Conservation (phyloP, 495 filamentous ascomycete genomes). For the Neurospora africana region DNA sequence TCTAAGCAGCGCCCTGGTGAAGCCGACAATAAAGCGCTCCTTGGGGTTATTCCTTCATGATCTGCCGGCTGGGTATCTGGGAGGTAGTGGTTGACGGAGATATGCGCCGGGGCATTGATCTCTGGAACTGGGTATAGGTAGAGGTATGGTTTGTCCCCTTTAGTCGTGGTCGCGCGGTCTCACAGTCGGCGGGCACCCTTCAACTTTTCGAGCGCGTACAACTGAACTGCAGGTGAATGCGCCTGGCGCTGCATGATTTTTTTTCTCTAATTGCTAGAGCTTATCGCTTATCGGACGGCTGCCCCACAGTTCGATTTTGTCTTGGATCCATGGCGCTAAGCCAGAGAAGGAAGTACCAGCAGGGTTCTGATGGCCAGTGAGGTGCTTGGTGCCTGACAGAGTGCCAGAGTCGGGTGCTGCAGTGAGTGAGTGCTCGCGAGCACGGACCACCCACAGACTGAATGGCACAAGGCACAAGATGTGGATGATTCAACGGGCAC, state of each 20-base stretch:
- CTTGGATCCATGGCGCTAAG: not conserved
- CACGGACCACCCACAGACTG: not conserved
- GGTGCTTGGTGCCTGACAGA: not conserved
- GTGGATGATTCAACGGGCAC: not conserved
- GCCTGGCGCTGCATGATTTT: not conserved
- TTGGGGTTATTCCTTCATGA: not conserved
- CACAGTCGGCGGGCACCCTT: too few species aligned
- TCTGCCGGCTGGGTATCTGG: not conserved
- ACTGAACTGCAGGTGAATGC: not conserved
- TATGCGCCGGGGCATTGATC: not conserved
- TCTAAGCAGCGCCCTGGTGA: not conserved
- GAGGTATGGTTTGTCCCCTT: not conserved
- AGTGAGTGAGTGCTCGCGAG: not conserved
- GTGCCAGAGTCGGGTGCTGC: too few species aligned
- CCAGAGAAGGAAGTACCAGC: not conserved
- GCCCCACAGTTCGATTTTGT: not conserved
- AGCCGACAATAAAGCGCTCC: not conserved
- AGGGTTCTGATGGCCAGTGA: not conserved
- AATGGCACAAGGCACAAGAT: not conserved
- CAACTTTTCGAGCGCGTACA: not conserved
- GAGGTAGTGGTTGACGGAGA: not conserved
- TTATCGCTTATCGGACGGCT: constrained; percentile 21
- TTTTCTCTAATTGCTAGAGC: not conserved
- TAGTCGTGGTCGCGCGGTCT: too few species aligned
- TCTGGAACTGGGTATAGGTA: not conserved